These are phyloP conservation scores for Lasiodiplodia citricola DNA, from an alignment of 2,329 filamentous ascomycete genomes.

Conservation along the genomic window DNA sequence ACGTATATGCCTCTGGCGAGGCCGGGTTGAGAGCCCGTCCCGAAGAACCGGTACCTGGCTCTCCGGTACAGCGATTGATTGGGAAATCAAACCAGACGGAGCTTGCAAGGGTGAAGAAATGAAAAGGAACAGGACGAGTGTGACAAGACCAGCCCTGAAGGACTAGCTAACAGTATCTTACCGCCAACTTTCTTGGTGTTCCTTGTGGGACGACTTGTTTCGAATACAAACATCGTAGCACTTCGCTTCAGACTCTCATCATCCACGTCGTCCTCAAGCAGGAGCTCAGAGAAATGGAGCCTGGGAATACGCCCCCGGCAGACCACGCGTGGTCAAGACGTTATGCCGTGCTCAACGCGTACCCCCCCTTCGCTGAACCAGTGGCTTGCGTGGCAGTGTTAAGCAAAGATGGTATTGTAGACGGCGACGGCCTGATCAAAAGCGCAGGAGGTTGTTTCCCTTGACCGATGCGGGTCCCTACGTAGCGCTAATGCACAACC, in stretches of 20 bases:
- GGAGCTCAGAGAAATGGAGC: background rate
- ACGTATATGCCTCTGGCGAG: background rate
- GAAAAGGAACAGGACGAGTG: background rate
- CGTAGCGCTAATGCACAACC: conserved; percentile 6
- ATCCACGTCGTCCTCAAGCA: background rate
- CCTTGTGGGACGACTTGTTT: background rate
- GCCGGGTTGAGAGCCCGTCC: background rate
- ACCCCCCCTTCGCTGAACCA: background rate
- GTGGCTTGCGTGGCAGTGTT: background rate
- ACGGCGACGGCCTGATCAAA: background rate
- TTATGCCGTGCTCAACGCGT: background rate
- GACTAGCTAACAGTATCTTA: background rate
- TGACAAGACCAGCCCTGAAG: background rate
- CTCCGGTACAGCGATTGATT: background rate
- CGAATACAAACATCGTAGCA: background rate
- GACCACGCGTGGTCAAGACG: background rate
- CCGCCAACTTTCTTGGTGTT: background rate
- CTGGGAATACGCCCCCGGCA: background rate
- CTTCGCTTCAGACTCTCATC: background rate
- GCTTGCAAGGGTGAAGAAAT: background rate
- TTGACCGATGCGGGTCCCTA: background rate
- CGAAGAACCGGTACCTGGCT: background rate
- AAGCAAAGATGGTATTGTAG: background rate
- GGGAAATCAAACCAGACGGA: background rate
- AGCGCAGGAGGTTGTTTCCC: background rate